These are phyloP conservation scores for Candida broadrunensis DNA, from an alignment of 805 yeast genomes.

Conservation along the genomic window DNA sequence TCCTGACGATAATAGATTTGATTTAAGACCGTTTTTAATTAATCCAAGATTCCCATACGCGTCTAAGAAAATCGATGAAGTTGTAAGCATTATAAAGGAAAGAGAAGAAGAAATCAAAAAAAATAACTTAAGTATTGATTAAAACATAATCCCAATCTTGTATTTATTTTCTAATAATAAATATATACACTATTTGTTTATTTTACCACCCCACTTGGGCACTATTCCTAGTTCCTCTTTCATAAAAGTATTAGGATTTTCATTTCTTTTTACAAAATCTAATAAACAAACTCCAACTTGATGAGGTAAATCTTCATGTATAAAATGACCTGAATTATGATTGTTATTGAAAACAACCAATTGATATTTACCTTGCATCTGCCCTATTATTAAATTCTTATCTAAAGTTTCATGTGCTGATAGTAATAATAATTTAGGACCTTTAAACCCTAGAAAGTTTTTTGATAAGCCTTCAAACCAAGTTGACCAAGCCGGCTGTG, in stretches of 20 bases:
- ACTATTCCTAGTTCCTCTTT: slow-evolving; percentile 26
- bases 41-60: slow-evolving; percentile 91
- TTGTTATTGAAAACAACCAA: slow-evolving; percentile 68
- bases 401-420: slow-evolving; percentile 92
- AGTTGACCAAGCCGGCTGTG: slow-evolving; percentile 69
- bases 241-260: slow-evolving; percentile 28
- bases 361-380: slow-evolving; percentile 97
- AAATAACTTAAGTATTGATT: slow-evolving; percentile 46
- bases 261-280: slow-evolving; percentile 49
- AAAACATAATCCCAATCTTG: slow-evolving; percentile 1
- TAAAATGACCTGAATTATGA: slow-evolving; percentile 71
- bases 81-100: slow-evolving; percentile 56
- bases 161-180: neutral
- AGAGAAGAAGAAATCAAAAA: slow-evolving; percentile 27
- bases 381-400: slow-evolving; percentile 84
- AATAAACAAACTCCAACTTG: slow-evolving; percentile 57
- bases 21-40: slow-evolving; percentile 91
- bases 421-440: slow-evolving; percentile 67
- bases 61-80: slow-evolving; percentile 78
- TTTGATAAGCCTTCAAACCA: slow-evolving; percentile 79
- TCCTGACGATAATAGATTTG: slow-evolving; percentile 96
- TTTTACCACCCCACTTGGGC: slow-evolving; percentile 39
- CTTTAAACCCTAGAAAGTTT: slow-evolving; percentile 36
- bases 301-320: slow-evolving; percentile 87
- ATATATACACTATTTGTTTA: slow-evolving; percentile 13